These are phyloP conservation scores for Cladochytrium replicatum DNA, from an alignment of 192 early-diverging fungal species.

Conservation along the genomic window DNA sequence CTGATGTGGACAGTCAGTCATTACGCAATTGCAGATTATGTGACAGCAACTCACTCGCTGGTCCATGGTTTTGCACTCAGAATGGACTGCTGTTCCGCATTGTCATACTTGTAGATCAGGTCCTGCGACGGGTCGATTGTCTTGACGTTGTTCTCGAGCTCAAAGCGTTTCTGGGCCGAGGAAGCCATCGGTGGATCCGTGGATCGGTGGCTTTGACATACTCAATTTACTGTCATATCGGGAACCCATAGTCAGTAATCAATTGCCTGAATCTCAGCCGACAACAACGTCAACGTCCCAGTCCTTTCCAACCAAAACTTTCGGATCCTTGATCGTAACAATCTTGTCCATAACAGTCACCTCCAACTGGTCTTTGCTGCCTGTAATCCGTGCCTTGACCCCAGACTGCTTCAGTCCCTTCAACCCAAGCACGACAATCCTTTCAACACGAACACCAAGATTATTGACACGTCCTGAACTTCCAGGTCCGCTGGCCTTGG, in stretches of 20 bases:
- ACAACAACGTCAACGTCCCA: slow-evolving; percentile 20
- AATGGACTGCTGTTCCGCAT: slow-evolving; percentile 50
- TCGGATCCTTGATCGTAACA: slow-evolving; percentile 30
- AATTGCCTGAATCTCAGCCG: too few species aligned
- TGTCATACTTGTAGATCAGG: slow-evolving; percentile 74
- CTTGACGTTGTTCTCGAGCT: slow-evolving; percentile 66
- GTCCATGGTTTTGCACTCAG: slow-evolving; percentile 70
- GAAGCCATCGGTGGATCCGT: too few species aligned
- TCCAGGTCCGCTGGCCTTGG: not conserved
- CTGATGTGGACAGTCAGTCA: too few species aligned
- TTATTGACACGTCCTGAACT: slow-evolving; percentile 3
- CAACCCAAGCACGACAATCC: slow-evolving; percentile 48
- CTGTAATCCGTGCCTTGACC: slow-evolving; percentile 1
- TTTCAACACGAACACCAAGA: slow-evolving; percentile 31
- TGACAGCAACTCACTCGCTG: slow-evolving; percentile 65
- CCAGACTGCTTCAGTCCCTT: too few species aligned
- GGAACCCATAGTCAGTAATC: too few species aligned
- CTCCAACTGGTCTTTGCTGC: slow-evolving; percentile 16
- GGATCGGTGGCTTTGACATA: too few species aligned
- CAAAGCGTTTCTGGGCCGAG: slow-evolving; percentile 28
- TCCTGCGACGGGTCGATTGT: slow-evolving; percentile 50
- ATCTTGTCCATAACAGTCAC: slow-evolving; percentile 4
- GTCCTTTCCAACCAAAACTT: slow-evolving; percentile 22
- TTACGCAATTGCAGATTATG: too few species aligned
- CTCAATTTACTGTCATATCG: too few species aligned